phyloP scores from a whole-genome alignment of 2,329 filamentous ascomycete genomes.

The Ophiostoma himal-ulmi region DNA sequence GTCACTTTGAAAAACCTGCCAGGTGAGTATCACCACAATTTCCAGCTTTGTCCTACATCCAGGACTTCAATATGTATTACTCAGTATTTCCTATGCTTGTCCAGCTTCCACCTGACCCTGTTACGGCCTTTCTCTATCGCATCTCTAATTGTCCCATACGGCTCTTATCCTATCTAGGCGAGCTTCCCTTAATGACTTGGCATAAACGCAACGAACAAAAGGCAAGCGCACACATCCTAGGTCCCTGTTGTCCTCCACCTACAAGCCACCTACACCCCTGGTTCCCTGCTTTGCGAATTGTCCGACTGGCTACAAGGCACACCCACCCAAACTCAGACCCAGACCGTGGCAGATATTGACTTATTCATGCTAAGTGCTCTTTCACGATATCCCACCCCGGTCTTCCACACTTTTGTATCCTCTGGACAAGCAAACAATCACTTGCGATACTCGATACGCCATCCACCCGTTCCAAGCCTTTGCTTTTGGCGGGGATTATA shows the following conservation, averaged over 20 bases:
- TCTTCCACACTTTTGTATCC: neutral
- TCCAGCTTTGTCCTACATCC: too few species aligned
- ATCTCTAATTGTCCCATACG: neutral
- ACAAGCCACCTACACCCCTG: constrained; percentile 7
- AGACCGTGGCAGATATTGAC: neutral
- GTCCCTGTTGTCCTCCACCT: constrained; percentile 5
- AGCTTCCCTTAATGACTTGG: neutral
- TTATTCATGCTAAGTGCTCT: constrained; percentile 6
- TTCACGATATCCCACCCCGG: neutral
- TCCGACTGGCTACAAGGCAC: constrained; percentile 21
- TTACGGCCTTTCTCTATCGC: too few species aligned
- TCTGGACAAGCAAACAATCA: neutral
- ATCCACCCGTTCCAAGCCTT: constrained; percentile 12
- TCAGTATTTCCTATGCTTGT: too few species aligned
- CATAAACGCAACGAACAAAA: neutral
- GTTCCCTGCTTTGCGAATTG: constrained; percentile 19
- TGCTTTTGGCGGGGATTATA: constrained; percentile 15
- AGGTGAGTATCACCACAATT: too few species aligned
- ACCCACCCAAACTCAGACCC: neutral
- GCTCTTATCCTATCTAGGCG: constrained; percentile 5
- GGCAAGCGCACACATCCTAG: constrained; percentile 1
- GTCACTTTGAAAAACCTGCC: too few species aligned
- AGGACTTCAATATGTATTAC: too few species aligned
- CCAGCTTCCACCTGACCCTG: too few species aligned
- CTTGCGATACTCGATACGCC: neutral